phyloP scores from a whole-genome alignment of 306 rosid species.

The Rosa chinensis region DNA sequence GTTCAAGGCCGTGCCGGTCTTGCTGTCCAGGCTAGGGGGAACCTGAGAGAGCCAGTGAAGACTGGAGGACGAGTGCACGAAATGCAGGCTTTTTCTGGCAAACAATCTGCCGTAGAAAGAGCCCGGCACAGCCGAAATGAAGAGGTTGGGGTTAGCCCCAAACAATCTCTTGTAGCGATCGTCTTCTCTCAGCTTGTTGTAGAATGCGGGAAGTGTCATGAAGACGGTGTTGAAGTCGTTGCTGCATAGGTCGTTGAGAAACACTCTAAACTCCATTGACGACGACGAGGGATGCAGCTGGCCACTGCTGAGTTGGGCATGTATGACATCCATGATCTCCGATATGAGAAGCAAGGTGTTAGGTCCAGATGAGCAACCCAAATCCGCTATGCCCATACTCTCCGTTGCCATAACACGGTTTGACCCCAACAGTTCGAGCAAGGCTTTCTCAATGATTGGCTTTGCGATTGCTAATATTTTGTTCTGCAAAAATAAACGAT shows the following conservation, averaged over 20 bases:
- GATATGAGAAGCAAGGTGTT: slow-evolving; percentile 50
- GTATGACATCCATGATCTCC: slow-evolving; percentile 38
- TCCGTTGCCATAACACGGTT: slow-evolving; percentile 2
- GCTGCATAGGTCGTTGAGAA: slow-evolving; percentile 61
- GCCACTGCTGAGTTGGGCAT: slow-evolving; percentile 19
- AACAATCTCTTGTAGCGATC: not conserved
- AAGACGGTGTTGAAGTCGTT: slow-evolving; percentile 81
- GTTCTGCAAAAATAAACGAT: slow-evolving; percentile 26
- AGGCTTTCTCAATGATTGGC: slow-evolving; percentile 42
- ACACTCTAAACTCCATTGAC: slow-evolving; percentile 45
- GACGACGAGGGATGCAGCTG: not conserved
- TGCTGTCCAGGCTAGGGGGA: slow-evolving; percentile 39
- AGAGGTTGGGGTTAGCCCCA: slow-evolving; percentile 31
- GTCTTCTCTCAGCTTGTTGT: slow-evolving; percentile 9
- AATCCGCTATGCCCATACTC: slow-evolving; percentile 69
- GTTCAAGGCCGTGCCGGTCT: slow-evolving; percentile 29
- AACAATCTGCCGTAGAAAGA: slow-evolving; percentile 57
- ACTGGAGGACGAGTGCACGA: slow-evolving; percentile 74
- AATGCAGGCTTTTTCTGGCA: slow-evolving; percentile 42
- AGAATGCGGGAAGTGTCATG: slow-evolving; percentile 59
- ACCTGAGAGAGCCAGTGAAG: slow-evolving; percentile 81
- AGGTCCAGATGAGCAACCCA: slow-evolving; percentile 92
- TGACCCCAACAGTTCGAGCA: slow-evolving; percentile 30
- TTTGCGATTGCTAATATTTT: slow-evolving; percentile 41
- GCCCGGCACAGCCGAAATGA: slow-evolving; percentile 56